Percentiles rank a stretch among this genome's conserved stretches.
Evolutionary conservation across 129 eudicot genomes (phyloP).

Genomic region (Flaveria trinervia): DNA sequence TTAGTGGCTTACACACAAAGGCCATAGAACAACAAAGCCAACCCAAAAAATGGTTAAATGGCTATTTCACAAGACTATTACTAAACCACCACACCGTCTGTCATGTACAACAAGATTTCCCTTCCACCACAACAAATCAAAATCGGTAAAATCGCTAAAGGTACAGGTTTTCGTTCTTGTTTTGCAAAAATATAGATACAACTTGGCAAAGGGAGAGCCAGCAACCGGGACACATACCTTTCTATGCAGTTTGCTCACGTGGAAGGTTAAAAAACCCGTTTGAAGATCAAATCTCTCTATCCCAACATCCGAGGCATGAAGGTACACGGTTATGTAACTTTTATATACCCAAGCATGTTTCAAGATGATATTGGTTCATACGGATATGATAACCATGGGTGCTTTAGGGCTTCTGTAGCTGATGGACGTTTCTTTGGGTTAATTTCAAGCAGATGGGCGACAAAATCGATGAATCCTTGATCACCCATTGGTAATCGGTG

Average conservation of each 20-base stretch:
- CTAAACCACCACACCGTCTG: slow-evolving; percentile 46
- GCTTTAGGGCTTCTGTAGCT: slow-evolving; percentile 82
- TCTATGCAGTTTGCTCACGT: slow-evolving; percentile 18
- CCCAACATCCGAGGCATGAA: slow-evolving; percentile 14
- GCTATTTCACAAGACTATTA: slow-evolving; percentile 54
- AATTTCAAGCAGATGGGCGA: slow-evolving; percentile 73
- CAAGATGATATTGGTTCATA: slow-evolving; percentile 92
- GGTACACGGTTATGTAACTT: slow-evolving; percentile 23
- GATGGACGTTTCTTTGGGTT: slow-evolving; percentile 87
- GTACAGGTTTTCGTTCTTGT: slow-evolving; percentile 31
- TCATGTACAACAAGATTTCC: slow-evolving; percentile 48
- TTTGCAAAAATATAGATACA: slow-evolving; percentile 38
- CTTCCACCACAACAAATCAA: slow-evolving; percentile 40
- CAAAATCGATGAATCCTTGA: slow-evolving; percentile 92
- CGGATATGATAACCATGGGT: slow-evolving; percentile 93
- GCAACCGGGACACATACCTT: slow-evolving; percentile 21
- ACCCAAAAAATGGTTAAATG: slow-evolving; percentile 52
- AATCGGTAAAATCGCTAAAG: slow-evolving; percentile 33
- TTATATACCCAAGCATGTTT: slow-evolving; percentile 19
- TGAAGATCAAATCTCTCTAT: slow-evolving; percentile 7
- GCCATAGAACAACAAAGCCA: slow-evolving; percentile 31
- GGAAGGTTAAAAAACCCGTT: slow-evolving; percentile 17
- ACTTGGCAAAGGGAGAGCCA: slow-evolving; percentile 19
- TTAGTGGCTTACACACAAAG: slow-evolving; percentile 25
- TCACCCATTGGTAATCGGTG: slow-evolving; percentile 95